Base-by-base conservation (phyloP, 2,329 filamentous ascomycete genomes). In the Ophiosphaerella korrae region DNA sequence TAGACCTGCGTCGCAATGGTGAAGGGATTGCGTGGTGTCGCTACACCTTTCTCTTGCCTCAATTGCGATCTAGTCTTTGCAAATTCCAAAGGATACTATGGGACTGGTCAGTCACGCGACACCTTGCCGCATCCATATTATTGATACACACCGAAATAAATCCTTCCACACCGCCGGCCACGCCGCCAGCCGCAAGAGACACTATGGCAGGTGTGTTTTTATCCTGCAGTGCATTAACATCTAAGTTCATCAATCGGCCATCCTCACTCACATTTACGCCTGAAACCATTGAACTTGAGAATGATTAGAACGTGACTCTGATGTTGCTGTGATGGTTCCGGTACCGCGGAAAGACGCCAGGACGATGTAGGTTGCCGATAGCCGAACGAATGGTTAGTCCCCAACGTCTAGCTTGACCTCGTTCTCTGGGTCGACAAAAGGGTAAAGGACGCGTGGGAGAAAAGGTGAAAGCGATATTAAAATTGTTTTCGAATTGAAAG, bases 31-130 rank as follows among this genome's bases (percentile, higher is more conserved):
- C 75, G 74, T 0, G 81, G 78, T 7, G 77, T 74, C 11, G 75
- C 72, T 33, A 72, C 64, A 13, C 77, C 72, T 52, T 73, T 74
- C 48, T 78, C 72, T 35, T 73, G 69, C 26, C 75, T 75, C n/a
- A 86, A 74, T 56, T 88, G 84, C 3, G 84, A 79, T 47, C 83
- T 76, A 0, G 85, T 88, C 70, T 88, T 88, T 46, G 85, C 84
- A 59, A 87, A 88, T 63, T 88, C 85, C 60, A 88, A 83, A 0
- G 85, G 85, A 67, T 87, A 87, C 69, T 73, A 48, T 13, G 4
- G 3, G 7, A 29, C 2, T 7, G 5, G 33, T 60, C 29, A 63
- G 60, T 50, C 40, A 57, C 38, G 42, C 38, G 51, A 52, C 40
- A 39, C 23, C 3, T 16, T 23, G 24, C 35, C 35, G 33, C 12